Base-by-base conservation (phyloP, 2,329 filamentous ascomycete genomes). In the Aphanocladium album region DNA sequence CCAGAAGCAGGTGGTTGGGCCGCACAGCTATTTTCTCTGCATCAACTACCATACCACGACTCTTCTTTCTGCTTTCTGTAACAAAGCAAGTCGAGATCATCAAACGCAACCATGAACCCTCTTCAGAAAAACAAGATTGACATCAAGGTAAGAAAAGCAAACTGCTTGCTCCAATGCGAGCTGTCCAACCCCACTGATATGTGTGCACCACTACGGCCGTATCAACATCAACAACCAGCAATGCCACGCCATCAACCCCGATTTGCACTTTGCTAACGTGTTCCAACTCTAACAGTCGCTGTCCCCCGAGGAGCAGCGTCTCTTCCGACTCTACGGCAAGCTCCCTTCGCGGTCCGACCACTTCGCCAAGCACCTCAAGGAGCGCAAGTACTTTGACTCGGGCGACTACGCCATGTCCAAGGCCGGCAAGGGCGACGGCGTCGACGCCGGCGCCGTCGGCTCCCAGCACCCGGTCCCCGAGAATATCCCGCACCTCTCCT, bases 91-190 rank as follows among this genome's bases (percentile, higher is more conserved):
- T 23, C 27, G 41, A 35, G 14, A 56, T n/a, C n/a, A 17, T 11
- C 8, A 16, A 55, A 64, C 76, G 37, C 35, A 35, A 81, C 69
- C 66, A 96, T 98, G 91, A 97, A 97, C 76, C 93, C 93, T 69
- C 91, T 93, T 76, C 91, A 97, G 83, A 93, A 96, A 84, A 97
- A 97, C 84, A 98, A 99, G 83, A 84, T 98, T 71, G 95, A 99
- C 78, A 84, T 97, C 78, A 93, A 85, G 82, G 95, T 97, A 80
- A 80, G 90, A 84, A 27, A 4, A 41, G 6, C 21, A n/a, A 19
- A 27, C 3, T 37, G 43, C n/a, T 41, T 57, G 45, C 35, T 50
- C 17, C n/a, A 52, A n/a, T n/a, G n/a, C 5, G 16, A 35, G 27
- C 43, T 3, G 50, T 54, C 60, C 60, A 43, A 25, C 27, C 30